These are phyloP conservation scores for Chalaropsis ovoidea DNA, from an alignment of 2,329 filamentous ascomycete genomes.

Conservation along the genomic window DNA sequence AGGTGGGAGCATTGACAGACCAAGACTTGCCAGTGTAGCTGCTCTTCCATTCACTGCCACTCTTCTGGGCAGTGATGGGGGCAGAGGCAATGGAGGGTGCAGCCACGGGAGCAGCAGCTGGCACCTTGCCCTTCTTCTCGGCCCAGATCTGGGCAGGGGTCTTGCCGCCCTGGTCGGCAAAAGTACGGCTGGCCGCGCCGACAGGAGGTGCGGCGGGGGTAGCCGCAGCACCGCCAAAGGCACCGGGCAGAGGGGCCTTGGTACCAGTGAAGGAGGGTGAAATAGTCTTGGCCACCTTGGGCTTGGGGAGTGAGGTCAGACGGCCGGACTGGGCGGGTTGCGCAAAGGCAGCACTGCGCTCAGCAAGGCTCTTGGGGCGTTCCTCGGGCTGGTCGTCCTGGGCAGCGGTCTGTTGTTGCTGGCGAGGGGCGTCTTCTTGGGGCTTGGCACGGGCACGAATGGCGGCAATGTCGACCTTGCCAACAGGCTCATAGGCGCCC, in stretches of 20 bases:
- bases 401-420: conserved; percentile 27
- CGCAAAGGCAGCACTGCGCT: conserved; percentile 64
- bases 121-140: conserved; percentile 73
- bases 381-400: conserved; percentile 30
- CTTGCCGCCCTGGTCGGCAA: conserved; percentile 90
- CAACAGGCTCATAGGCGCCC: conserved; percentile 86
- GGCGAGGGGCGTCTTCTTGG: conserved; percentile 32
- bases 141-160: conserved; percentile 96
- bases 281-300: conserved; percentile 81
- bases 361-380: conserved; percentile 55
- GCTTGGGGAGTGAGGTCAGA: conserved; percentile 80
- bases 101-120: conserved; percentile 38
- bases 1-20: conserved; percentile 65
- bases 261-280: conserved; percentile 75
- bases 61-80: conserved; percentile 55
- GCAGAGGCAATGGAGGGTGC: conserved; percentile 40
- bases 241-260: conserved; percentile 71
- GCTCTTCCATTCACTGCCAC: conserved; percentile 76
- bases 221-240: conserved; percentile 53
- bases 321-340: conserved; percentile 56
- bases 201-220: conserved; percentile 47
- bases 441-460: conserved; percentile 72
- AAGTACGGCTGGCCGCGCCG: conserved; percentile 77
- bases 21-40: conserved; percentile 83
- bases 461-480: conserved; percentile 93